Percentiles rank a stretch among this genome's conserved stretches.
These are phyloP conservation scores for Phytophthora quininea DNA, from an alignment of 352 stramenopile species.

Conservation along the genomic window DNA sequence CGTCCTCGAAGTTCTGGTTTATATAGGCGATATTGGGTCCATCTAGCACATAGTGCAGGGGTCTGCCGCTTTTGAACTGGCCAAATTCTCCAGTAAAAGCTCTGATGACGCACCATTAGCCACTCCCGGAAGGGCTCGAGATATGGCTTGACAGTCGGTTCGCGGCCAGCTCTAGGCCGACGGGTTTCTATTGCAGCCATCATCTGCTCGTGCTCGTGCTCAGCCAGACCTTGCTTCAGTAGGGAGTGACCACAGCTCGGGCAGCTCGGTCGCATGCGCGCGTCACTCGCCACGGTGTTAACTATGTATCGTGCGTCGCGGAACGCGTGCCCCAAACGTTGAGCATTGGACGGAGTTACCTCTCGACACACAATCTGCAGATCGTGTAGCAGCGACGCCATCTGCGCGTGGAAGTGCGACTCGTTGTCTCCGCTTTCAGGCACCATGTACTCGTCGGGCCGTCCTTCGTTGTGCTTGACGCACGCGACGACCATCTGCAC, in stretches of 20 bases:
- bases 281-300: constrained; percentile 47
- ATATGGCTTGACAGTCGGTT: constrained; percentile 57
- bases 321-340: constrained; percentile 52
- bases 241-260: constrained; percentile 44
- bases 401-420: constrained; percentile 51
- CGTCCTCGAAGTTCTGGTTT: constrained; percentile 95
- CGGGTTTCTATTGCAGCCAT: constrained; percentile 62
- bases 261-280: constrained; percentile 46
- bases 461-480: constrained; percentile 31
- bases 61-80: constrained; percentile 24
- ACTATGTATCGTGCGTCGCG: constrained; percentile 36
- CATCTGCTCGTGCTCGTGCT: constrained; percentile 50
- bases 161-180: constrained; percentile 45
- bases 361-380: constrained; percentile 61
- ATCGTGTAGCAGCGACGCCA: constrained; percentile 65
- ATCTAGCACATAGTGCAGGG: constrained; percentile 92
- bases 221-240: constrained; percentile 49
- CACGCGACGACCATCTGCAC: constrained; percentile 72
- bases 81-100: constrained; percentile 35
- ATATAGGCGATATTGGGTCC: constrained; percentile 98
- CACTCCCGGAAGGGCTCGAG: constrained; percentile 71
- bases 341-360: constrained; percentile 53
- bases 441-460: constrained; percentile 15
- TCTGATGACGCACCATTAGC: constrained; percentile 53
- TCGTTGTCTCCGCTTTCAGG: constrained; percentile 4